Evolutionary conservation across 1,284 basidiomycete species (phyloP).

Genomic region (Mycosarcoma maydis): DNA sequence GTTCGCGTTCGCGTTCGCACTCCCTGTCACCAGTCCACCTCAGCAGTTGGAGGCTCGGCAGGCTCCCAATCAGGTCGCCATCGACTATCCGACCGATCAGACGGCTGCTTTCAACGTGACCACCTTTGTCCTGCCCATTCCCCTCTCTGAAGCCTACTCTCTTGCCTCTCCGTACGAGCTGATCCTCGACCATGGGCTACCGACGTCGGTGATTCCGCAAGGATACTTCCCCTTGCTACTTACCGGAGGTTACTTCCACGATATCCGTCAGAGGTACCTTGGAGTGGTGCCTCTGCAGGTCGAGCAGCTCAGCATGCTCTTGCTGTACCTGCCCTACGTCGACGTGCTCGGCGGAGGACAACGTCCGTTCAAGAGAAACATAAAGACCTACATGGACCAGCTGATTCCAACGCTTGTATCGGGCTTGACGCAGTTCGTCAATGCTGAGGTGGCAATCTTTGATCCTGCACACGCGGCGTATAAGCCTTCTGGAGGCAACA

Average conservation of each 20-base stretch:
- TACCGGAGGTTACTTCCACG: conserved; percentile 10
- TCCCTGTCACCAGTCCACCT: too few species aligned
- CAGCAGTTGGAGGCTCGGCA: conserved; percentile 10
- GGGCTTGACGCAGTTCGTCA: conserved; percentile 8
- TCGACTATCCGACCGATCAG: conserved; percentile 10
- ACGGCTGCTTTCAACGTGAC: conserved; percentile 27
- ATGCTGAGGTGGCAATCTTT: conserved; percentile 19
- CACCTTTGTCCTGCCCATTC: conserved; percentile 23
- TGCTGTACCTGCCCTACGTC: conserved; percentile 19
- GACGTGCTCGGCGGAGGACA: conserved; percentile 13
- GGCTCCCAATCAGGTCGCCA: conserved; percentile 22
- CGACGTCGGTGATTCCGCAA: conserved; percentile 12
- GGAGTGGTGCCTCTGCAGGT: conserved; percentile 15
- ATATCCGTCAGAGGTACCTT: conserved; percentile 13
- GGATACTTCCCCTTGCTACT: conserved; percentile 20
- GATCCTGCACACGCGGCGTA: conserved; percentile 26
- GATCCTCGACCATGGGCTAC: conserved; percentile 10
- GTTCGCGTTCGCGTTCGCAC: too few species aligned
- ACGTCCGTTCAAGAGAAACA: conserved; percentile 11
- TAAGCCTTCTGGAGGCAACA: conserved; percentile 9
- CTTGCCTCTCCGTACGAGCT: conserved; percentile 17
- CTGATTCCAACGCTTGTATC: conserved; percentile 14
- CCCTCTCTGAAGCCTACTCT: conserved; percentile 10
- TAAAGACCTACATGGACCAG: conserved; percentile 16
- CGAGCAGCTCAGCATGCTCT: conserved; percentile 12